Base-by-base conservation (phyloP, 495 filamentous ascomycete genomes). In the Hypoxylon rickii region DNA sequence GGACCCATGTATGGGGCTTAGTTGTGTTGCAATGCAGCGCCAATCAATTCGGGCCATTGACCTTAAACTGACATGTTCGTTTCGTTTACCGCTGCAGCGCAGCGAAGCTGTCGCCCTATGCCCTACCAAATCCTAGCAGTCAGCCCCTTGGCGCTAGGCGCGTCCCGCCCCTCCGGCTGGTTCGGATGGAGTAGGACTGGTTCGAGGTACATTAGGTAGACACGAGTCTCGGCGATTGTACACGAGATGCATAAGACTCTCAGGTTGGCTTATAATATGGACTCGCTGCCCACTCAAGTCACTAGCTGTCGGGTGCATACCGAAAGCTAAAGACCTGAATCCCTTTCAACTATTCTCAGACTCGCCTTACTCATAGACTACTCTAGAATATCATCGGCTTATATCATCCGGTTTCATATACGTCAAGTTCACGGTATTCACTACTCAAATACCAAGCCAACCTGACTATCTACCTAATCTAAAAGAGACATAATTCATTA, bases 31-130 rank as follows among this genome's bases (percentile, higher is more conserved):
- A 29, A 51, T 6, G 6, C 16, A 38, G 7, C 21, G 26, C 32
- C 58, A 55, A 55, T 56, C 33, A 32, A 11, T 33, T 3, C 15
- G 18, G 21, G 16, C 7, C 26, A n/a, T n/a, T n/a, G n/a, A n/a
- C 24, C 18, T 3, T n/a, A 33, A 17, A 47, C 18, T 2, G 8
- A 22, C 34, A 18, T 36, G 11, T 3, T 46, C 34, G 50, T 54
- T 55, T 55, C 45, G 42, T 36, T 47, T 56, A 51, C 39, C 58
- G 51, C 57, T 33, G n/a, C 43, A 29, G 17, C 34, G 15, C 2
- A 12, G 17, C 6, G 21, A 26, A 19, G 24, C 43, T 11, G 18
- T n/a, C 24, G 1, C 6, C 12, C 18, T 19, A 17, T 10, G 41
- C 34, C 45, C 32, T 55, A 51, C 57, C 56, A 31, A 39, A 12